Evolutionary conservation across 345 rosid genomes (phyloP).

Genomic region (Toxicodendron radicans): DNA sequence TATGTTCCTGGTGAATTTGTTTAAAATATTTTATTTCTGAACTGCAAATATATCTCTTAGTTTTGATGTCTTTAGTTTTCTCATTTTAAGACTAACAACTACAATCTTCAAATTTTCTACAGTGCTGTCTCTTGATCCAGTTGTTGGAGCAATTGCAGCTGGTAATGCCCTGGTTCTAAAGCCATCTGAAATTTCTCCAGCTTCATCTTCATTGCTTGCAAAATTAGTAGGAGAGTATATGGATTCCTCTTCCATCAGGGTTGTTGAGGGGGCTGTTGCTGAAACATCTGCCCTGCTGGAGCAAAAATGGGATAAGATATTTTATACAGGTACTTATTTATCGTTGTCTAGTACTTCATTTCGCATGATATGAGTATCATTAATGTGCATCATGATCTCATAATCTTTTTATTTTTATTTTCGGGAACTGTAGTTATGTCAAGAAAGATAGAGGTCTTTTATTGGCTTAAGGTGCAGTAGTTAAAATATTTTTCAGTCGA

Average conservation of each 20-base stretch:
- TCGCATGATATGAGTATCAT: slow-evolving; percentile 1
- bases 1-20: slow-evolving; percentile 39
- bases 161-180: slow-evolving; percentile 88
- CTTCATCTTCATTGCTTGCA: slow-evolving; percentile 65
- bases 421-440: background rate
- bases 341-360: background rate
- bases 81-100: background rate
- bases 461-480: background rate
- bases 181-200: slow-evolving; percentile 93
- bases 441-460: background rate
- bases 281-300: slow-evolving; percentile 81
- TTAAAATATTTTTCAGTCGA: background rate
- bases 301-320: slow-evolving; percentile 97
- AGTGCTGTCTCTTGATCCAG: slow-evolving; percentile 92
- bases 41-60: background rate
- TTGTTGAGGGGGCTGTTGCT: slow-evolving; percentile 78
- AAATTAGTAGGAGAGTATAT: slow-evolving; percentile 62
- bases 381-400: background rate
- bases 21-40: background rate
- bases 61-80: background rate
- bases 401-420: background rate
- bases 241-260: slow-evolving; percentile 67
- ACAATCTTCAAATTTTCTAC: slow-evolving; percentile 16
- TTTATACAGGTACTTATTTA: slow-evolving; percentile 75
- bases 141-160: slow-evolving; percentile 93